A percentile compares a stretch with the other conserved stretches of the same genome.
These are phyloP conservation scores for Plenodomus tracheiphilus DNA, from an alignment of 2,329 filamentous ascomycete species.

Conservation along the genomic window DNA sequence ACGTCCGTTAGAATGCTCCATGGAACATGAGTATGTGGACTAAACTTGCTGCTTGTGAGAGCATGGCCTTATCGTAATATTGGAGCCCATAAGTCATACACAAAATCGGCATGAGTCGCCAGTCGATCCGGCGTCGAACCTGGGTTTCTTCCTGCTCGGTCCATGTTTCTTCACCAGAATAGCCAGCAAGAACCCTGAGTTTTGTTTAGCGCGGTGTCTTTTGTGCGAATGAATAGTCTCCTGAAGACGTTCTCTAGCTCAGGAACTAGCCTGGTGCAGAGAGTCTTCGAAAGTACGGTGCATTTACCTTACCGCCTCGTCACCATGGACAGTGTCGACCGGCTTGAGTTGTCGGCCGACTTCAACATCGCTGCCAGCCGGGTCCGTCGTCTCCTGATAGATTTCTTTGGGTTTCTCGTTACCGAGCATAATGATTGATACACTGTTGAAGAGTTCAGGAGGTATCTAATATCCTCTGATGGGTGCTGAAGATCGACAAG, in stretches of 20 bases:
- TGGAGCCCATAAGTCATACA: conserved; percentile 28
- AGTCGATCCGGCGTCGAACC: conserved; percentile 24
- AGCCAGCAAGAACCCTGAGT: conserved; percentile 42
- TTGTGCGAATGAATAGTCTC: no score
- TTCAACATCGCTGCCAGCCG: conserved; percentile 7
- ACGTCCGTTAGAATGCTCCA: background rate
- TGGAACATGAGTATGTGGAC: background rate
- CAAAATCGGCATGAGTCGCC: conserved; percentile 24
- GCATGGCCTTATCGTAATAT: conserved; percentile 49
- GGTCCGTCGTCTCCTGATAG: conserved; percentile 8
- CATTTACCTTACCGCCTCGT: conserved; percentile 21
- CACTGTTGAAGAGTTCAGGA: background rate
- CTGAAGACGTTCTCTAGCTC: no score
- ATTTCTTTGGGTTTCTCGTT: conserved; percentile 16
- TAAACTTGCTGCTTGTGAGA: conserved; percentile 53
- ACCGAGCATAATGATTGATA: conserved; percentile 10
- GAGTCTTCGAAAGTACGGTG: no score
- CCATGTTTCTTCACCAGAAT: conserved; percentile 50
- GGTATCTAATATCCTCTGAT: background rate
- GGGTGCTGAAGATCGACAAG: conserved; percentile 9
- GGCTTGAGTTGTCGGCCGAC: conserved; percentile 9
- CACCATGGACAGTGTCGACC: conserved; percentile 21
- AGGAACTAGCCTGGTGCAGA: no score
- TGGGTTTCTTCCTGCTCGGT: conserved; percentile 44
- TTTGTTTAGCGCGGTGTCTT: background rate